phyloP scores from a whole-genome alignment of 2,329 filamentous ascomycete genomes.

The Trichoderma sp. region DNA sequence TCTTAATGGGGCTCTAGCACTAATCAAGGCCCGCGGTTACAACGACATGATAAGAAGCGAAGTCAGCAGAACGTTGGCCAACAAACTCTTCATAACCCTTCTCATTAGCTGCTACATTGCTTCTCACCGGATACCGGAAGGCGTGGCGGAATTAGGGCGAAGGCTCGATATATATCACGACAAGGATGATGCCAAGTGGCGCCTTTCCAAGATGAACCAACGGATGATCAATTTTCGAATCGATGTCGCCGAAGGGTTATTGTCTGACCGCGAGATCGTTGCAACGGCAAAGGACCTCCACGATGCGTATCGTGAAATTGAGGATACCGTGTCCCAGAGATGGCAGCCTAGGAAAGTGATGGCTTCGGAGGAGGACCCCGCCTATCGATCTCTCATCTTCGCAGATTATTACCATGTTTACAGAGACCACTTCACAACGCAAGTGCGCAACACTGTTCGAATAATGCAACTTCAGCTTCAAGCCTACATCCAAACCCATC shows the following conservation, averaged over 20 bases:
- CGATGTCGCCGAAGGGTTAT: conserved; percentile 22
- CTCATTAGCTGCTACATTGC: conserved; percentile 18
- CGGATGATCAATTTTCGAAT: conserved; percentile 25
- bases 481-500: conserved; percentile 6
- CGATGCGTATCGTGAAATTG: conserved; percentile 6
- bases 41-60: conserved; percentile 17
- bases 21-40: conserved; percentile 24
- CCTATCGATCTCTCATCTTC: conserved; percentile 16
- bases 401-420: conserved; percentile 27
- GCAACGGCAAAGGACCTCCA: not conserved
- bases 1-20: conserved; percentile 26
- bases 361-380: not conserved
- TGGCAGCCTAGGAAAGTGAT: conserved; percentile 20
- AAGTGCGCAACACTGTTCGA: conserved; percentile 29
- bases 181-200: conserved; percentile 27
- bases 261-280: not conserved
- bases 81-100: conserved; percentile 24
- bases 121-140: conserved; percentile 22
- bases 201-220: conserved; percentile 24
- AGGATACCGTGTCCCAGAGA: conserved; percentile 14
- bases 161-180: conserved; percentile 17
- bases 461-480: conserved; percentile 28
- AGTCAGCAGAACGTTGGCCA: conserved; percentile 19
- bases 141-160: conserved; percentile 6
- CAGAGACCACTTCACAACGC: conserved; percentile 26